Evolutionary conservation across 345 rosid genomes (phyloP).

Genomic region (Hibiscus tridactylites): DNA sequence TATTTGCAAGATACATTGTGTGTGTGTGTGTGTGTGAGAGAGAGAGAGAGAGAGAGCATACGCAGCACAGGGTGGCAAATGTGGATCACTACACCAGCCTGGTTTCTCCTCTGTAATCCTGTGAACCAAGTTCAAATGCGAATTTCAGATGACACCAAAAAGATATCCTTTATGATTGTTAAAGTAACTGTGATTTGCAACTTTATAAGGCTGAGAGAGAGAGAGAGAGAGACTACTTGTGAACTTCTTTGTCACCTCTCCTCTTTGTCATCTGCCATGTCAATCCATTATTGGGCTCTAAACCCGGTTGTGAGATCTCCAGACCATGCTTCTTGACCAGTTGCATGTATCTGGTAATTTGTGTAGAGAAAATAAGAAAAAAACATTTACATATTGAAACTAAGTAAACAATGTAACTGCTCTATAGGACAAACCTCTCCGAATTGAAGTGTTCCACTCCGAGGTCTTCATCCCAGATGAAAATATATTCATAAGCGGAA

Average conservation of each 20-base stretch:
- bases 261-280: constrained; percentile 99
- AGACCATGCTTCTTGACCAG: constrained; percentile 84
- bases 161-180: background rate
- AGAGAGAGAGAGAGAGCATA: constrained; percentile 18
- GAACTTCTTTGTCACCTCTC: constrained; percentile 85
- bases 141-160: background rate
- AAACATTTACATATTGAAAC: constrained; percentile 2
- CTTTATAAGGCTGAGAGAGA: background rate
- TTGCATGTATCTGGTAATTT: constrained; percentile 53
- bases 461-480: constrained; percentile 98
- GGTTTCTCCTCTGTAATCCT: constrained; percentile 79
- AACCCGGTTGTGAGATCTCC: constrained; percentile 94
- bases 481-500: constrained; percentile 78
- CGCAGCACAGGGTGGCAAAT: constrained; percentile 97
- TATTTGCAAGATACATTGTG: background rate
- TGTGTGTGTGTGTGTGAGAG: background rate
- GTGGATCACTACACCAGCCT: constrained; percentile 85
- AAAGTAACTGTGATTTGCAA: background rate
- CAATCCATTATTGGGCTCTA: constrained; percentile 85
- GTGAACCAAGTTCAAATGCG: constrained; percentile 19
- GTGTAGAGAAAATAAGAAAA: constrained; percentile 11
- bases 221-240: constrained; percentile 50
- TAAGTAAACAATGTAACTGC: constrained; percentile 5
- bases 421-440: constrained; percentile 40
- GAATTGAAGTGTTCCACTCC: constrained; percentile 86